These are phyloP conservation scores for Eucalyptus dawsonii DNA, from an alignment of 345 rosid species.

Conservation along the genomic window DNA sequence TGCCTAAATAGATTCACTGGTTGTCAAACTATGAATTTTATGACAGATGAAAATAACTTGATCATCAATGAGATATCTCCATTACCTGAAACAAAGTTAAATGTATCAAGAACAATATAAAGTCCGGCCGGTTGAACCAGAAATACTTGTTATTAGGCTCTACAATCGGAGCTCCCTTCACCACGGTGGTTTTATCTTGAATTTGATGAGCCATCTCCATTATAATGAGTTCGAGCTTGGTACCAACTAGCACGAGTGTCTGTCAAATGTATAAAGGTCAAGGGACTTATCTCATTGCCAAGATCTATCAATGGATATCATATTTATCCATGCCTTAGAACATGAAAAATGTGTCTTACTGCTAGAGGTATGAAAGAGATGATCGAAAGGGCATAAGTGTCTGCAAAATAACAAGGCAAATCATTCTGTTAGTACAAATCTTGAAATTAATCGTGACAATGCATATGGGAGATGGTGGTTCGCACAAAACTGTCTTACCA, in stretches of 20 bases:
- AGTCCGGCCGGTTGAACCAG: slow-evolving; percentile 29
- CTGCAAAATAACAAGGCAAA: background rate
- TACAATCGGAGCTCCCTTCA: slow-evolving; percentile 21
- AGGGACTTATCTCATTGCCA: background rate
- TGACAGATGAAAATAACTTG: background rate
- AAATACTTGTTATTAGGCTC: slow-evolving; percentile 27
- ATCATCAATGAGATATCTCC: background rate
- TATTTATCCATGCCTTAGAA: background rate
- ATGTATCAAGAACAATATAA: slow-evolving; percentile 26
- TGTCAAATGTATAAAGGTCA: background rate
- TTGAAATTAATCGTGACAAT: background rate
- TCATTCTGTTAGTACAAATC: background rate
- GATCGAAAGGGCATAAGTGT: slow-evolving; percentile 7
- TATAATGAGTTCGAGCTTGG: slow-evolving; percentile 23
- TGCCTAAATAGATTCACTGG: background rate
- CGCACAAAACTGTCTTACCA: background rate
- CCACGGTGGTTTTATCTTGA: slow-evolving; percentile 20
- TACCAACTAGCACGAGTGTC: slow-evolving; percentile 20
- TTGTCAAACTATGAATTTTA: background rate
- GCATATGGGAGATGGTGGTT: background rate
- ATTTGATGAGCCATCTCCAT: slow-evolving; percentile 35
- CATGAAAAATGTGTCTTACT: background rate
- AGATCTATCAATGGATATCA: background rate
- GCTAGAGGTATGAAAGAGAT: slow-evolving; percentile 12
- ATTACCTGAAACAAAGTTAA: slow-evolving; percentile 28